Base-by-base conservation (phyloP, 768 basidiomycete species). In the Amanita exitialis region DNA sequence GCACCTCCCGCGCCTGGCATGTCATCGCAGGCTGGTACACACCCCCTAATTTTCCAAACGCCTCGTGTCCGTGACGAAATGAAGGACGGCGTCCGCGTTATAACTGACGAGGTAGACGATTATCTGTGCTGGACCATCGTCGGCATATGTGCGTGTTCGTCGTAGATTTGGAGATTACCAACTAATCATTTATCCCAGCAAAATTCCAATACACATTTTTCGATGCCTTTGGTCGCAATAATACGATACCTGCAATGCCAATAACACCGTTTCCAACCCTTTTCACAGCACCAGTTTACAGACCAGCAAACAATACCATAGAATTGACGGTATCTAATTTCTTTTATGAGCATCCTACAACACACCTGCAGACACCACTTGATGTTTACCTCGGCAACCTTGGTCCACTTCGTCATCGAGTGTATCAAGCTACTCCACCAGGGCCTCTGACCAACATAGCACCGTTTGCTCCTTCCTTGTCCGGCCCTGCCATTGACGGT, bases 91-190 rank as follows among this genome's bases (percentile, higher is more conserved):
- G 74, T 80, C 44, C 79, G 78, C 49, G 68, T 81, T 28, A 79
- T 90, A 49, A 84, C 80, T 20, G 92, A 95, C 58, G 88, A 91
- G 65, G 89, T 96, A 5, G 92, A 96, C 62, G 93, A 96, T 62
- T 94, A 91, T 71, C 70, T 94, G 52, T 91, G 89, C 61, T 96
- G 93, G 93, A 91, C 90, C 10, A 93, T 96, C 58, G 90, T 92
- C 56, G 90, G 93, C 35, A 93, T 95, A 47, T 90, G 93, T 93
- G 68, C 66, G 86, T 71, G 54, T 59, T 46, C 47, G 16, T 37
- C 35, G 27, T 50, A 41, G 2, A 13, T 20, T 27, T 36, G 0
- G 13, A 15, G n/a, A 16, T 28, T 7, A 1, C 18, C 21, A 13
- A 20, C 42, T 51, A n/a, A 39, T 28, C 10, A 4, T 38, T 49